Evolutionary conservation across 352 stramenopile genomes (phyloP), one percentile per base, ranked within the genome.

Genomic region (Achlya hypogyna): DNA sequence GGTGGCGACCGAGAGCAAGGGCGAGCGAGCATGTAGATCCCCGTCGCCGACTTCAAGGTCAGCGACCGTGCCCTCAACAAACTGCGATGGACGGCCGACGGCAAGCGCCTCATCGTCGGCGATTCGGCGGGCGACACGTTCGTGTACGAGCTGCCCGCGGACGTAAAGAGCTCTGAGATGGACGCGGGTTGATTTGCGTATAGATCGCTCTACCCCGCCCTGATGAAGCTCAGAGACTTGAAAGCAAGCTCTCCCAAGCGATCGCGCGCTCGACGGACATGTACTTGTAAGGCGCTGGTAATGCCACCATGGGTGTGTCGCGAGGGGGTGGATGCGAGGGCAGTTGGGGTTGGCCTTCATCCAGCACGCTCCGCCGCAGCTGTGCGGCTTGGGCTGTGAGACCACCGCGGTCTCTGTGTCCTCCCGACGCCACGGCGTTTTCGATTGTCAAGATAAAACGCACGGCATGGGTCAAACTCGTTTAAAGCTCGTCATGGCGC

Each of bases 31-130:
- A 1, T 20, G 40, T 70, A 68, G 66, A 81, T 91, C 31, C 77
- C 82, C 9, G 76, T 69, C 14, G 66, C 90, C 12, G 82, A 87
- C 34, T 69, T 78, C 5, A 86, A 89, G 70, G 77, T 91, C 49
- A 79, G 75, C 27, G 74, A 80, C 27, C 87, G 89, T 54, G 84
- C 86, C 12, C 68, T 96, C 14, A 90, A 93, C 78, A 94, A 91
- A 67, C 74, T 96, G 45, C 77, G 82, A 42, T 96, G 87, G 87
- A 87, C 75, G 25, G 47, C 74, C 1, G 84, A 92, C 54, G 87
- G 87, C 43, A 91, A 86, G 65, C 90, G 71, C 51, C 72, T 96
- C 47, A 84, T 94, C 47, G 71, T 85, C 29, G 87, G 87, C 28
- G 87, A 94, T 63, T 84, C 86, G 5, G 76, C 79, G 8, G 87